phyloP scores from a whole-genome alignment of 805 yeast genomes.

The Isabelozyma pseudorhagii region DNA sequence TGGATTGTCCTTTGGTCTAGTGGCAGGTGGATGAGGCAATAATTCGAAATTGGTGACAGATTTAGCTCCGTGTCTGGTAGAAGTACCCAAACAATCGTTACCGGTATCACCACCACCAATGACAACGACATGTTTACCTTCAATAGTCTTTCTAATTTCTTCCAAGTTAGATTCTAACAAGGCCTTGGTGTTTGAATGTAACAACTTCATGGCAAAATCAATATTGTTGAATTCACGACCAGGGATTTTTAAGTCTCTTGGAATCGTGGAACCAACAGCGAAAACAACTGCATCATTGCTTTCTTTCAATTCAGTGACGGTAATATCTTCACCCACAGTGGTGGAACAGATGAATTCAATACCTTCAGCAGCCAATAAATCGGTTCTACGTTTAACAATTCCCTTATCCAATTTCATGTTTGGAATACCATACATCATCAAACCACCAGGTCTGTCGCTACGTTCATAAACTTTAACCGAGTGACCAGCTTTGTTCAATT shows the following conservation, averaged over 20 bases:
- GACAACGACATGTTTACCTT: constrained; percentile 89
- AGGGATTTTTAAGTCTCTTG: constrained; percentile 91
- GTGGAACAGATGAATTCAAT: constrained; percentile 71
- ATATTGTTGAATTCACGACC: constrained; percentile 90
- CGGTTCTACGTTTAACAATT: constrained; percentile 89
- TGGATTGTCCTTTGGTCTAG: constrained; percentile 91
- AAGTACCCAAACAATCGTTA: constrained; percentile 97
- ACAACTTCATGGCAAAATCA: constrained; percentile 91
- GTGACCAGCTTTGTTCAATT: constrained; percentile 95
- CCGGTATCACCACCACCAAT: constrained; percentile 99
- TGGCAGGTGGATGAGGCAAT: constrained; percentile 85
- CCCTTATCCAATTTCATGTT: constrained; percentile 96
- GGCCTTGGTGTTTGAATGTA: constrained; percentile 86
- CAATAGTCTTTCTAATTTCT: constrained; percentile 64
- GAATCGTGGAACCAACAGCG: constrained; percentile 94
- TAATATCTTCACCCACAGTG: constrained; percentile 80
- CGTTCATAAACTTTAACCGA: constrained; percentile 88
- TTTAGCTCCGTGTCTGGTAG: constrained; percentile 95
- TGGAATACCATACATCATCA: constrained; percentile 98
- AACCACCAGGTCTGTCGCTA: constrained; percentile 93
- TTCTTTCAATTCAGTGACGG: constrained; percentile 63
- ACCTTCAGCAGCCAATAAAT: constrained; percentile 88
- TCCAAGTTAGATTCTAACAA: constrained; percentile 78
- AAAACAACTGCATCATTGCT: constrained; percentile 79
- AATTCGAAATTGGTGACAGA: constrained; percentile 92